Evolutionary conservation across 345 rosid species (phyloP).

Genomic region (Eucalyptus regnans): DNA sequence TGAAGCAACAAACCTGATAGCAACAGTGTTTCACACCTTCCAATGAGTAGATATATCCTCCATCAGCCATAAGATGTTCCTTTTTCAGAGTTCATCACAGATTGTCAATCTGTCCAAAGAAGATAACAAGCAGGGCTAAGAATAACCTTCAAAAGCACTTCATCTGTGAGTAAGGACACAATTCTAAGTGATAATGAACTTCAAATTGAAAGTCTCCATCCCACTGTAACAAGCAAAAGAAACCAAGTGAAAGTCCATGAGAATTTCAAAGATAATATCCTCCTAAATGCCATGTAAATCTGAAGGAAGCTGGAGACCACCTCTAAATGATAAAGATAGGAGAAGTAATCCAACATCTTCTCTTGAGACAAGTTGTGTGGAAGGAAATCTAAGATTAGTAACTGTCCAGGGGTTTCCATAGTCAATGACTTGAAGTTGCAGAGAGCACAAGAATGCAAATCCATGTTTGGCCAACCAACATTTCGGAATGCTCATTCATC

Average conservation of each 20-base stretch:
- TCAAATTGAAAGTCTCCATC: background rate
- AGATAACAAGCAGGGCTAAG: background rate
- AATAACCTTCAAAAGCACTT: background rate
- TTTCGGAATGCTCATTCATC: slow-evolving; percentile 21
- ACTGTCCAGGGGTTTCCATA: background rate
- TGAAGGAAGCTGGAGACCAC: background rate
- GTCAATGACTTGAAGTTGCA: background rate
- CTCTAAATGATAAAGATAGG: background rate
- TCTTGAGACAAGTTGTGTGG: background rate
- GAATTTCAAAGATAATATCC: background rate
- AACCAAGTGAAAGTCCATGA: background rate
- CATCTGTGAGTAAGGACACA: background rate
- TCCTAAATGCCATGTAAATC: background rate
- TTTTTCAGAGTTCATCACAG: background rate
- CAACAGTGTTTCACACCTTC: background rate
- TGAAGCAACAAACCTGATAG: background rate
- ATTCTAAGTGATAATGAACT: background rate
- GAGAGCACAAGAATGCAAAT: background rate
- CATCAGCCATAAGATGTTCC: background rate
- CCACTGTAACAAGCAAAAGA: background rate
- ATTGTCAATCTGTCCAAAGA: background rate
- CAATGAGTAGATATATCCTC: background rate
- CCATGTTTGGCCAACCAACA: slow-evolving; percentile 46
- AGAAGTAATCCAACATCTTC: background rate
- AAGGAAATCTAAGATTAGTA: background rate